Percentiles rank a stretch among this genome's conserved stretches.
Evolutionary conservation across 495 filamentous ascomycete species (phyloP).

Genomic region (Entonaema liquescens): DNA sequence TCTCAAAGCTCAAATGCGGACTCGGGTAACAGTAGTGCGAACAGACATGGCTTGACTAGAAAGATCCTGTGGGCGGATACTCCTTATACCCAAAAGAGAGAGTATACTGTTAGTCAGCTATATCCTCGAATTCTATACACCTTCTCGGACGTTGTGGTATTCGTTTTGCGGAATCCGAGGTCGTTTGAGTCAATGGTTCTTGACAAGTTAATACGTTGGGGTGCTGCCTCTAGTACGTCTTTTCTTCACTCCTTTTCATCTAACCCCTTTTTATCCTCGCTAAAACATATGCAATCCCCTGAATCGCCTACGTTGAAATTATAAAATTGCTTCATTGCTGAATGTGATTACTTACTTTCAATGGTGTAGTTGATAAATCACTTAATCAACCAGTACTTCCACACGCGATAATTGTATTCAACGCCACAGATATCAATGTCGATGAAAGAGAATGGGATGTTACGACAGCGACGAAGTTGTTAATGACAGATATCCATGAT

Average conservation of each 20-base stretch:
- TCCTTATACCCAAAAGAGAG: slow-evolving; percentile 50
- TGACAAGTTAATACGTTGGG: slow-evolving; percentile 55
- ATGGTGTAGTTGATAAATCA: slow-evolving; percentile 56
- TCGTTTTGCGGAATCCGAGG: slow-evolving; percentile 57
- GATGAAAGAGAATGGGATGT: slow-evolving; percentile 60
- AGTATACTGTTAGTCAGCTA: slow-evolving; percentile 55
- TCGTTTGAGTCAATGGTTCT: slow-evolving; percentile 51
- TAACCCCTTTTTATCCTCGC: neutral
- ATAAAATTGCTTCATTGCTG: too few species aligned
- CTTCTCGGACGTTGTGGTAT: slow-evolving; percentile 63
- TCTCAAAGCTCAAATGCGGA: slow-evolving; percentile 28
- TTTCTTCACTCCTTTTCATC: slow-evolving; percentile 47
- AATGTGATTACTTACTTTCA: neutral
- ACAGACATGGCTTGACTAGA: slow-evolving; percentile 28
- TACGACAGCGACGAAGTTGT: slow-evolving; percentile 53
- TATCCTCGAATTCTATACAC: slow-evolving; percentile 66
- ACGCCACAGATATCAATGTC: slow-evolving; percentile 57
- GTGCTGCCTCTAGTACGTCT: slow-evolving; percentile 44
- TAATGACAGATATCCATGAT: slow-evolving; percentile 47
- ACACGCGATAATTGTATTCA: slow-evolving; percentile 64
- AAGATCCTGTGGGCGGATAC: slow-evolving; percentile 56
- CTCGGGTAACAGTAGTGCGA: slow-evolving; percentile 5
- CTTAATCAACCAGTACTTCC: slow-evolving; percentile 64
- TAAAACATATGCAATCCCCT: too few species aligned
- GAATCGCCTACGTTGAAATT: too few species aligned